phyloP scores from a whole-genome alignment of 1,284 basidiomycete genomes.

The Sparassis latifolia region DNA sequence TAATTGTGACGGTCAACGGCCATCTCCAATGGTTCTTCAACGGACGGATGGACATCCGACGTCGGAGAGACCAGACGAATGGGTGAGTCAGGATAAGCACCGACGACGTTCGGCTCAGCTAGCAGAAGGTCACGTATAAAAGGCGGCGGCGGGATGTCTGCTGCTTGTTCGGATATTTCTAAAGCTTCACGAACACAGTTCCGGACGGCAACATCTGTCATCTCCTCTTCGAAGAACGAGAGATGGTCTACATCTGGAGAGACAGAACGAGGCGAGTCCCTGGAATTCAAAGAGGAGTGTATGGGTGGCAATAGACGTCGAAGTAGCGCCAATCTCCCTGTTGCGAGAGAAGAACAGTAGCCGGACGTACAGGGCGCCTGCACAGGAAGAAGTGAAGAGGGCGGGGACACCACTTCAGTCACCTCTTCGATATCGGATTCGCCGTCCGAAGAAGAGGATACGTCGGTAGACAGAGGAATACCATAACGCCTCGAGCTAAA shows the following conservation, averaged over 20 bases:
- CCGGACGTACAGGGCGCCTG: no score
- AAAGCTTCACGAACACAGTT: no score
- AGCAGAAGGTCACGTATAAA: no score
- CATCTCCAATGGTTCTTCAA: no score
- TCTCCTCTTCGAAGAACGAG: no score
- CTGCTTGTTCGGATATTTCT: no score
- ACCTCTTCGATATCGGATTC: slow-evolving; percentile 55
- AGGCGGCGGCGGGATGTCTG: no score
- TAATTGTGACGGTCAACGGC: no score
- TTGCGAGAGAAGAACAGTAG: no score
- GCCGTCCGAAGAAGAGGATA: slow-evolving; percentile 25
- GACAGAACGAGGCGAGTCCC: background rate
- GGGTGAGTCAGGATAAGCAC: background rate
- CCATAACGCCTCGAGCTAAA: slow-evolving; percentile 45
- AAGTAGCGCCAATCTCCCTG: background rate
- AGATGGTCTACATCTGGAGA: background rate
- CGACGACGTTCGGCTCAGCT: background rate
- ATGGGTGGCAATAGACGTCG: background rate
- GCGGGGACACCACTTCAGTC: slow-evolving; percentile 9
- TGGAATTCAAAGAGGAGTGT: background rate
- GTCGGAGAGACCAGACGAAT: no score
- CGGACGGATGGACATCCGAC: no score
- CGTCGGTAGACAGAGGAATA: slow-evolving; percentile 34
- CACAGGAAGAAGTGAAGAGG: slow-evolving; percentile 4
- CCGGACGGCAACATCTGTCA: no score